Evolutionary conservation across 1,284 basidiomycete genomes (phyloP).

Genomic region (Chalciporus sp.): DNA sequence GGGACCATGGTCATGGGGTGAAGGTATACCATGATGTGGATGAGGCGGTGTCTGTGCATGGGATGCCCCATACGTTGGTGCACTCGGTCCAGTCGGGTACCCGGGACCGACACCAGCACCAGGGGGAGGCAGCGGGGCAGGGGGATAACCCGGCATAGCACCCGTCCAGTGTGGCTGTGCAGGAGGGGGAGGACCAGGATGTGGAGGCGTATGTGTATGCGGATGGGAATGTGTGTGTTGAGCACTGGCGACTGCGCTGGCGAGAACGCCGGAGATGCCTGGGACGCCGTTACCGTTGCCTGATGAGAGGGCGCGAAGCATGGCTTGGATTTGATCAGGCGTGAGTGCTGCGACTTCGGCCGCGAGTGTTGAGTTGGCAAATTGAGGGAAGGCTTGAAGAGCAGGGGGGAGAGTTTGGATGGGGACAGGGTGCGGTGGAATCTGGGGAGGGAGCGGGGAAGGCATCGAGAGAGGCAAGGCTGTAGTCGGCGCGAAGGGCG

Average conservation of each 20-base stretch:
- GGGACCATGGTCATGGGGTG: slow-evolving; percentile 11
- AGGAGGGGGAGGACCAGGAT: slow-evolving; percentile 3
- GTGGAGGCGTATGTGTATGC: slow-evolving; percentile 16
- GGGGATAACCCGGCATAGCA: slow-evolving; percentile 19
- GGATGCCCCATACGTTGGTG: slow-evolving; percentile 19
- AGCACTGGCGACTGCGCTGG: slow-evolving; percentile 31
- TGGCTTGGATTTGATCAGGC: slow-evolving; percentile 60
- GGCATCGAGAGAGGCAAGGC: slow-evolving; percentile 1
- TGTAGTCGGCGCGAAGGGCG: slow-evolving; percentile 26
- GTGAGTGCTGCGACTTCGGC: slow-evolving; percentile 55
- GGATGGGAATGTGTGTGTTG: slow-evolving; percentile 18
- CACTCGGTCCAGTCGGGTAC: slow-evolving; percentile 9
- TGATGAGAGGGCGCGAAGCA: slow-evolving; percentile 50
- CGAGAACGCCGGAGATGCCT: slow-evolving; percentile 33
- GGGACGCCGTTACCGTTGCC: slow-evolving; percentile 27
- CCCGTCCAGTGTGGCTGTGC: slow-evolving; percentile 23
- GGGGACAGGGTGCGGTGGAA: slow-evolving; percentile 9
- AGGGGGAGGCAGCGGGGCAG: slow-evolving; percentile 8
- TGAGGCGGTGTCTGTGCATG: slow-evolving; percentile 23
- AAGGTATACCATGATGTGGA: slow-evolving; percentile 12
- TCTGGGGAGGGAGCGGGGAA: slow-evolving; percentile 2
- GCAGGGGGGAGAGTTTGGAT: slow-evolving; percentile 22
- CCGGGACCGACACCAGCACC: not conserved
- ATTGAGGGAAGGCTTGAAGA: slow-evolving; percentile 36
- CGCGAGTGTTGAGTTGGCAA: slow-evolving; percentile 37